Evolutionary conservation across 768 basidiomycete genomes (phyloP).

Genomic region (Hygrophorus pudorinus): DNA sequence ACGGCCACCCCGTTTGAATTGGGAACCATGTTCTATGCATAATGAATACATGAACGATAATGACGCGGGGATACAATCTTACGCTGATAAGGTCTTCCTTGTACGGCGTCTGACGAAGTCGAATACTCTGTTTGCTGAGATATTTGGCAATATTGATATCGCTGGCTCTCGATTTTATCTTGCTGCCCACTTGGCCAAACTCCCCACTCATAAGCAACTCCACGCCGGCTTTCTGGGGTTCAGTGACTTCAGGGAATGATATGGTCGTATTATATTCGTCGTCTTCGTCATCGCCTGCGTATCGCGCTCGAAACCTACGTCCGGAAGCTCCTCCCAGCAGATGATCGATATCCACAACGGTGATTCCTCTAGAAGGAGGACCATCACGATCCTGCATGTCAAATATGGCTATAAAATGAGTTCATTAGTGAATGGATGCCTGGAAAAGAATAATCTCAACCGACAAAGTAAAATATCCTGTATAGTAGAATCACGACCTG

Average conservation of each 20-base stretch:
- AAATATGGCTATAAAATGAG: slow-evolving; percentile 20
- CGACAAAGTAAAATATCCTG: slow-evolving; percentile 20
- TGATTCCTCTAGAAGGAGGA: slow-evolving; percentile 3
- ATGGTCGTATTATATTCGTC: slow-evolving; percentile 21
- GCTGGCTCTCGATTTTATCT: slow-evolving; percentile 32
- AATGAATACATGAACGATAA: slow-evolving; percentile 1
- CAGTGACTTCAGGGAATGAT: slow-evolving; percentile 30
- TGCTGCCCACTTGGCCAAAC: slow-evolving; percentile 58
- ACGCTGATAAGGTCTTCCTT: slow-evolving; percentile 52
- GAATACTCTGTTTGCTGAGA: slow-evolving; percentile 32
- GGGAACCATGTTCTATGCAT: slow-evolving; percentile 55
- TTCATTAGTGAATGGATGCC: background rate
- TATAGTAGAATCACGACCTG: slow-evolving; percentile 8
- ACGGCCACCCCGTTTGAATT: slow-evolving; percentile 77
- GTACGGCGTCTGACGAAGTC: slow-evolving; percentile 21
- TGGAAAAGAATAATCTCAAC: slow-evolving; percentile 3
- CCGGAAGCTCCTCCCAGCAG: slow-evolving; percentile 15
- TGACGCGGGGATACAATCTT: slow-evolving; percentile 14
- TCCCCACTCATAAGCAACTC: slow-evolving; percentile 67
- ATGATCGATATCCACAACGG: slow-evolving; percentile 17
- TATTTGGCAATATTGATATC: slow-evolving; percentile 38
- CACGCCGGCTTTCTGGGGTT: slow-evolving; percentile 56
- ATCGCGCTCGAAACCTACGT: slow-evolving; percentile 12
- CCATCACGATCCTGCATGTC: slow-evolving; percentile 21
- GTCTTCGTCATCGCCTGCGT: slow-evolving; percentile 30